Percentiles rank a stretch among this genome's conserved stretches.
phyloP scores from a whole-genome alignment of 257 asterid genomes.

The Agastache rugosa region DNA sequence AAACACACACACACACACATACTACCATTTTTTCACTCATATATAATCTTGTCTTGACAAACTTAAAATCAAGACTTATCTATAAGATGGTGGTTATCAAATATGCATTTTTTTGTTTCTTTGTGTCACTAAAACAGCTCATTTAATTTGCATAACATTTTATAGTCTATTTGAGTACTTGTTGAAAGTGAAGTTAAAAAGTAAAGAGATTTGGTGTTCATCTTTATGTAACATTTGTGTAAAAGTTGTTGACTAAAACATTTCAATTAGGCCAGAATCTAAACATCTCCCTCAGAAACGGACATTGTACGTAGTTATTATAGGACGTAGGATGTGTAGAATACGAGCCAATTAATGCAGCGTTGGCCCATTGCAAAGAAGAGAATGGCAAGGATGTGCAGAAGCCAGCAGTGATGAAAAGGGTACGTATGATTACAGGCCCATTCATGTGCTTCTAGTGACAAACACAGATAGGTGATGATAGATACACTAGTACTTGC shows the following conservation, averaged over 20 bases:
- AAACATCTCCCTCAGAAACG: not conserved
- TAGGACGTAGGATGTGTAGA: conserved; percentile 24
- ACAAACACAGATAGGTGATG: conserved; percentile 37
- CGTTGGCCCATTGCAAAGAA: conserved; percentile 40
- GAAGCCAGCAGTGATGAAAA: conserved; percentile 48
- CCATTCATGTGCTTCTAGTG: conserved; percentile 55
- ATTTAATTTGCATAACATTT: too few species aligned
- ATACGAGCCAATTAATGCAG: conserved; percentile 39
- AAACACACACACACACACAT: too few species aligned
- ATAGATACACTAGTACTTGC: conserved; percentile 33
- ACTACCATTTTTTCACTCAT: not conserved
- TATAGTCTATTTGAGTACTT: too few species aligned
- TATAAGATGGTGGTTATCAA: too few species aligned
- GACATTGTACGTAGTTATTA: not conserved
- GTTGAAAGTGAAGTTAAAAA: not conserved
- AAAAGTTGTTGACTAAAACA: not conserved
- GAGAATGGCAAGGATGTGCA: conserved; percentile 39
- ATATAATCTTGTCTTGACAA: too few species aligned
- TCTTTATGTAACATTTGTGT: not conserved
- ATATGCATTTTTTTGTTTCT: not conserved
- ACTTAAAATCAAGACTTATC: too few species aligned
- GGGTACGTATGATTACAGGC: conserved; percentile 40
- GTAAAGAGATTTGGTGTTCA: not conserved
- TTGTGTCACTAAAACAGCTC: too few species aligned
- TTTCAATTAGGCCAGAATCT: not conserved